phyloP scores from a whole-genome alignment of 2,329 filamentous ascomycete genomes.

The Hymenoscyphus fructigenus region DNA sequence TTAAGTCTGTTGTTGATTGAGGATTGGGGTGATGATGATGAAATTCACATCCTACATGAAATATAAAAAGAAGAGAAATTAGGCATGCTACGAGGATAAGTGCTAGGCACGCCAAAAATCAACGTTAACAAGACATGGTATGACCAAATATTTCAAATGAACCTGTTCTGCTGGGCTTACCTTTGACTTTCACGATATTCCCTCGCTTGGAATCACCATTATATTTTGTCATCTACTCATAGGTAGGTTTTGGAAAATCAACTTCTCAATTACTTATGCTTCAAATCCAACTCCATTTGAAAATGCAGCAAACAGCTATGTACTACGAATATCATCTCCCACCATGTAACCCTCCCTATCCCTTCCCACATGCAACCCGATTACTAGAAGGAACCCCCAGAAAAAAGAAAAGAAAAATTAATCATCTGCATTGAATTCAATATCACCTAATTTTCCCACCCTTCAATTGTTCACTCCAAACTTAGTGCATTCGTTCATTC shows the following conservation, averaged over 20 bases:
- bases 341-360: background rate
- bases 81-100: background rate
- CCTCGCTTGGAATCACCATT: no score
- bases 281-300: background rate
- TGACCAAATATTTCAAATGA: background rate
- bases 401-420: background rate
- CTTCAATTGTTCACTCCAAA: background rate
- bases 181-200: background rate
- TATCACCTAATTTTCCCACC: background rate
- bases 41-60: background rate
- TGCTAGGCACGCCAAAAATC: background rate
- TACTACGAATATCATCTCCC: background rate
- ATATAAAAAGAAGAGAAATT: background rate
- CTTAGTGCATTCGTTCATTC: background rate
- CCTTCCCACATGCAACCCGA: background rate
- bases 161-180: background rate
- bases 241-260: background rate
- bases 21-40: background rate
- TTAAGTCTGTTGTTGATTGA: background rate
- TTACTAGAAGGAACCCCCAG: background rate
- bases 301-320: slow-evolving; percentile 2
- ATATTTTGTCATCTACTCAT: no score
- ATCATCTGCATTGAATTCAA: background rate
- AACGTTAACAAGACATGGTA: background rate
- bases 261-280: background rate